Base-by-base conservation (phyloP, 2,329 filamentous ascomycete species). In the Diaporthe sp. region DNA sequence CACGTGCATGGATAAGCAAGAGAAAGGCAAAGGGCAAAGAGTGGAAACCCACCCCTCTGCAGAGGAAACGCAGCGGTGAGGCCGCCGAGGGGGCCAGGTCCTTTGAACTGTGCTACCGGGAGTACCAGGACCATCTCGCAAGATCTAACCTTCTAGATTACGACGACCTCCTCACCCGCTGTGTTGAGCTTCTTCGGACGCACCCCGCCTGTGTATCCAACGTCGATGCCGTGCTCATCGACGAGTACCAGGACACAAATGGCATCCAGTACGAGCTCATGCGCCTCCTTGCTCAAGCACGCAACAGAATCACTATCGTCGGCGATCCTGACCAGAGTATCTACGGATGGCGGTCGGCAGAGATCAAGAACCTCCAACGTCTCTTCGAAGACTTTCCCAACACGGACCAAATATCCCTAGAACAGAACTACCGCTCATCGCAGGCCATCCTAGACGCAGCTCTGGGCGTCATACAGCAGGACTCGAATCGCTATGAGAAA, bases 241-340 rank as follows among this genome's bases (percentile, higher is more conserved):
- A 99, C 81, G 96, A 99, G 81, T 99, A 98, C 77, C 96, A 99
- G 83, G 96, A 99, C 84, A 98, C 96, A 10, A 99, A 98, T 81
- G 90, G 95, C 28, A 92, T 98, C 6, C 96, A 99, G 82, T 98
- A 97, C 80, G 95, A 98, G 78, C 86, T 99, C 55, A 98, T 98
- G 95, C 93, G 90, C 77, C 88, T 98, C 0, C 92, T 99, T 79
- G 95, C 96, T 2, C 91, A 95, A 75, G 85, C 87, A 30, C 88
- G 89, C 57, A 89, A 91, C 73, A 89, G 92, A n/a, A 96, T 98
- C 78, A 98, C 96, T 0, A 94, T 98, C 75, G 97, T 99, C 6
- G 97, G 96, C 45, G 96, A 99, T 81, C 96, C 97, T 0, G 97
- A 99, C 82, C 96, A 99, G 83, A 98, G 96, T 82, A 99, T 99